phyloP scores from a whole-genome alignment of 73 alveolate species.

The Urostyla sp. region DNA sequence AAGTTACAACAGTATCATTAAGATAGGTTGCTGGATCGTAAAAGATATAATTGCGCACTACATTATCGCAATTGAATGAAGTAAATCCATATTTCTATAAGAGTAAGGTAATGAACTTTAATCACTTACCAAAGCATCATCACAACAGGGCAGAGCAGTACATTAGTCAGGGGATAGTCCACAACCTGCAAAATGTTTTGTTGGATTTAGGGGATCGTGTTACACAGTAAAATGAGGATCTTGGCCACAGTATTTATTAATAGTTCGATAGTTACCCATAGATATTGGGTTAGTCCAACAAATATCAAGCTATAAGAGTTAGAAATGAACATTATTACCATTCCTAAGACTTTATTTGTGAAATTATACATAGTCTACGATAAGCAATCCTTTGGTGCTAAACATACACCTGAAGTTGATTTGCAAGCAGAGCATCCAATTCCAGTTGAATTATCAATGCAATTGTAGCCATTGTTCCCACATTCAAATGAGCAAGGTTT shows the following conservation, averaged over 20 bases:
- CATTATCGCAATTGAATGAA: constrained; percentile 42
- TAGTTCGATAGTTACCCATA: constrained; percentile 75
- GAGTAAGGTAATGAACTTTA: neutral
- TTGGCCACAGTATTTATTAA: constrained; percentile 79
- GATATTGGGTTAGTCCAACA: constrained; percentile 66
- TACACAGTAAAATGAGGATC: constrained; percentile 70
- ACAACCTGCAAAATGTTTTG: constrained; percentile 84
- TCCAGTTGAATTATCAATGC: constrained; percentile 63
- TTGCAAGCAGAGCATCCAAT: constrained; percentile 73
- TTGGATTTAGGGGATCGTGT: constrained; percentile 69
- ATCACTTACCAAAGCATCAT: constrained; percentile 45
- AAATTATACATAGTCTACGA: constrained; percentile 11
- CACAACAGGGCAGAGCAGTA: constrained; percentile 77
- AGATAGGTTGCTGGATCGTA: constrained; percentile 62
- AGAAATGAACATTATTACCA: constrained; percentile 27
- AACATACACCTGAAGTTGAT: constrained; percentile 70
- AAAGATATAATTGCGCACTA: constrained; percentile 28
- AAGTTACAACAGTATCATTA: neutral
- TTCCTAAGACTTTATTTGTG: constrained; percentile 31
- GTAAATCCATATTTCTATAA: constrained; percentile 47
- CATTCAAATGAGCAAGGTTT: constrained; percentile 53
- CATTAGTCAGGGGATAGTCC: constrained; percentile 72
- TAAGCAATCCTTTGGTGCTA: constrained; percentile 40
- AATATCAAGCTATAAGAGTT: constrained; percentile 14
- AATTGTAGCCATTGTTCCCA: constrained; percentile 68